Evolutionary conservation across 106 monocot genomes (phyloP).

Genomic region (Agapanthus africanus): DNA sequence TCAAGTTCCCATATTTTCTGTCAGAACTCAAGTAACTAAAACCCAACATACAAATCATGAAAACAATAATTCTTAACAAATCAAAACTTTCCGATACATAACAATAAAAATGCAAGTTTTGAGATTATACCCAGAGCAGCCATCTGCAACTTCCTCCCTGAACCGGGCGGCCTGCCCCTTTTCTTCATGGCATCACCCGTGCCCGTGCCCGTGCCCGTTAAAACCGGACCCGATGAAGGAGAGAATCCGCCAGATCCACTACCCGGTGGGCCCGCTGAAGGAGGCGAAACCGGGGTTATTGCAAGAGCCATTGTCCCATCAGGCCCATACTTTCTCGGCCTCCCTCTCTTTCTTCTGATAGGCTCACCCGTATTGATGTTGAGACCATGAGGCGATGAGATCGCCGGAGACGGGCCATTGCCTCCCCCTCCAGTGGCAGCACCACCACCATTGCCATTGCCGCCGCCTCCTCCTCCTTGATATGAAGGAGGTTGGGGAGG

Average conservation of each 20-base stretch:
- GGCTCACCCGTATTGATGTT: constrained; percentile 36
- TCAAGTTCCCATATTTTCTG: neutral
- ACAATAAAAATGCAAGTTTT: neutral
- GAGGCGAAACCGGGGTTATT: constrained; percentile 11
- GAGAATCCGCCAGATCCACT: constrained; percentile 13
- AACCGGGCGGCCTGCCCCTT: constrained; percentile 42
- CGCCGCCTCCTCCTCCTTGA: constrained; percentile 8
- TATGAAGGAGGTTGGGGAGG: neutral
- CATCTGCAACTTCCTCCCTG: constrained; percentile 55
- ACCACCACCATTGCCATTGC: neutral
- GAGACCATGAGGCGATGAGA: constrained; percentile 14
- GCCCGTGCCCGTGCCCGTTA: neutral
- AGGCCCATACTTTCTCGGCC: constrained; percentile 72
- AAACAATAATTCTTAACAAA: too few relatives aligned
- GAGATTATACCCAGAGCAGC: constrained; percentile 40
- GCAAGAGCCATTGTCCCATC: constrained; percentile 51
- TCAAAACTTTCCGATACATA: too few relatives aligned
- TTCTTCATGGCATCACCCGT: constrained; percentile 23
- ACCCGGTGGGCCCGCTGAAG: neutral
- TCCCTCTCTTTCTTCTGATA: constrained; percentile 48
- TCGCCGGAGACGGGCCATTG: constrained; percentile 15
- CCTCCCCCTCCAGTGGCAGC: constrained; percentile 11
- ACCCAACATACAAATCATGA: neutral
- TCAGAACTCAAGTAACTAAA: neutral
- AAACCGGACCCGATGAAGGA: neutral